Evolutionary conservation across 2,329 filamentous ascomycete species (phyloP), one percentile per base, ranked within the genome.

Genomic region (Penicillium digitatum): DNA sequence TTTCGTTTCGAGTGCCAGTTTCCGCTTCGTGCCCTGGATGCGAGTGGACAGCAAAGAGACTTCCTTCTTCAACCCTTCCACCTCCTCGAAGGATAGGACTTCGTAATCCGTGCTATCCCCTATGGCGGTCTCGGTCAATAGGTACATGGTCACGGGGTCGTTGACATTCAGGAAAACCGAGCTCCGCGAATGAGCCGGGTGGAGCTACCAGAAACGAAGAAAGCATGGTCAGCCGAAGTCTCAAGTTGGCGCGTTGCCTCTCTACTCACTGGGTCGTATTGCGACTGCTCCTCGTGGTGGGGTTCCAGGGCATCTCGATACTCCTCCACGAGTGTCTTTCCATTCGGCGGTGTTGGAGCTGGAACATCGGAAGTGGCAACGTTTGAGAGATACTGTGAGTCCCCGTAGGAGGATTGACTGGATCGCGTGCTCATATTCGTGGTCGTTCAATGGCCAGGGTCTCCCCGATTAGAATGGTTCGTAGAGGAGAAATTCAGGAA

Each of bases 101-200:
- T 93, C 87, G 71, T 87, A 99, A 64, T 86, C 79, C 68, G 86
- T 87, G 76, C 91, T 95, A 74, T 99, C 94, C 56, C 87, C 84
- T 57, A 99, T 83, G 20, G 94, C 94, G 20, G 90, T 97, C 77
- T 97, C 93, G 58, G 94, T 92, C 55, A 99, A 82, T 44, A 99
- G 78, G 72, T 97, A 95, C 71, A 96, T 86, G 65, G 91, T 88
- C 42, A 99, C 81, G 0, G 81, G 81, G 65, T 87, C 84, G 61
- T 76, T 79, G 53, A 73, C 66, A 51, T 78, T 75, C 26, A 75
- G 64, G 24, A 74, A 64, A 31, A 69, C 67, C 6, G 74, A 73
- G 59, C 69, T 73, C 46, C 64, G 69, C 14, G 67, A 68, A 32
- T 72, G 68, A 12, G 61, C 55, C 14, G 68, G 56, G 52, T 88